A percentile compares a stretch with the other conserved stretches of the same genome.
Evolutionary conservation across 2,329 filamentous ascomycete species (phyloP).

Genomic region (Magnaporthiopsis rhizophila): DNA sequence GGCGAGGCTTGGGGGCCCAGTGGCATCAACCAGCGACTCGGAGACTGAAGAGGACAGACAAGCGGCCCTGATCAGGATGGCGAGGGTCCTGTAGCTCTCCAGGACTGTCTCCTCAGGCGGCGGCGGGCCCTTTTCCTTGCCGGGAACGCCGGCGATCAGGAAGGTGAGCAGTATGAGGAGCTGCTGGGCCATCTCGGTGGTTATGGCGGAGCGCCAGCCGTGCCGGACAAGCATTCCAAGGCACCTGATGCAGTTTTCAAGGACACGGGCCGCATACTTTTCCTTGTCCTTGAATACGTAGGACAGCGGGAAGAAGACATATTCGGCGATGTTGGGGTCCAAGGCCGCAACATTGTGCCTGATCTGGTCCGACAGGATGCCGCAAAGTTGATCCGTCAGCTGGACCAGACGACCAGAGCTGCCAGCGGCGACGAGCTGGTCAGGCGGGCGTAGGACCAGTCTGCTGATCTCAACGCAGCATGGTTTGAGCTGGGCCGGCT

Average conservation of each 20-base stretch:
- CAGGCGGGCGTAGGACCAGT: conserved; percentile 40
- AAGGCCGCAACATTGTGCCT: conserved; percentile 41
- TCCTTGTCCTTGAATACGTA: conserved; percentile 75
- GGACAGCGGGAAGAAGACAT: conserved; percentile 87
- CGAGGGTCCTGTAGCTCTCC: conserved; percentile 63
- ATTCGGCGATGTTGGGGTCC: conserved; percentile 82
- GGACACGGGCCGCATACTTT: conserved; percentile 58
- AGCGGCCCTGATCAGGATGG: conserved; percentile 55
- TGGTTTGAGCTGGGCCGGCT: conserved; percentile 47
- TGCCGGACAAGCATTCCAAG: conserved; percentile 63
- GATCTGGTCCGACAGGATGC: conserved; percentile 37
- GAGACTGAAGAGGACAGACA: conserved; percentile 25
- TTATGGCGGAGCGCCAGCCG: conserved; percentile 71
- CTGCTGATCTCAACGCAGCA: conserved; percentile 53
- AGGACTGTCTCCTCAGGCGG: conserved; percentile 66
- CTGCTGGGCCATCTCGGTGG: conserved; percentile 69
- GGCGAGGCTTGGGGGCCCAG: conserved; percentile 69
- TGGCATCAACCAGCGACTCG: conserved; percentile 42
- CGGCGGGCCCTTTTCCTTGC: conserved; percentile 35
- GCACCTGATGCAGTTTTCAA: conserved; percentile 72
- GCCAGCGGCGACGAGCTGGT: conserved; percentile 27
- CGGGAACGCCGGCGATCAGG: conserved; percentile 66
- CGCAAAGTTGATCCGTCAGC: conserved; percentile 36
- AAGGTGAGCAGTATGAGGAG: conserved; percentile 79
- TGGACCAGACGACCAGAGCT: conserved; percentile 29